Conservation (phyloP, 352 stramenopile genomes). For the Blastocystis sp. region DNA sequence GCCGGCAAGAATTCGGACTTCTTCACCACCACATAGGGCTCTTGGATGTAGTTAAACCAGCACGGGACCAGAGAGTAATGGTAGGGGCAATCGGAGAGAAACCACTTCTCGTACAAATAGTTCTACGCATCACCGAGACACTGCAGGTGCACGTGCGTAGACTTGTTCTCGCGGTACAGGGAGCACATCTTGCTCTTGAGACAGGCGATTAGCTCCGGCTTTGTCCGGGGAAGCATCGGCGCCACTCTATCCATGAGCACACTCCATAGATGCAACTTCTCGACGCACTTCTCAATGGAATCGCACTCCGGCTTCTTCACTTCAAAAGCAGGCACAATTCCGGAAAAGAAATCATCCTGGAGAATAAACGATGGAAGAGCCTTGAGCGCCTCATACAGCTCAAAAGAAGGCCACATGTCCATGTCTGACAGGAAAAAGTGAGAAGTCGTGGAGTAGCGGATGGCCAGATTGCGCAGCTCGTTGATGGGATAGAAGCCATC, state of each 20-base stretch:
- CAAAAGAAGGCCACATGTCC: constrained; percentile 34
- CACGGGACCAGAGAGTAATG: constrained; percentile 23
- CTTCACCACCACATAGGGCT: constrained; percentile 57
- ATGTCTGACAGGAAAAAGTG: constrained; percentile 48
- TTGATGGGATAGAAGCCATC: constrained; percentile 13
- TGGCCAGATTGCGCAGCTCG: constrained; percentile 8
- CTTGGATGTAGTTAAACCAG: constrained; percentile 49
- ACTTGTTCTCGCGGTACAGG: constrained; percentile 36
- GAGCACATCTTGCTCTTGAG: constrained; percentile 28
- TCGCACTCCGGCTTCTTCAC: not conserved
- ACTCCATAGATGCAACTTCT: not conserved
- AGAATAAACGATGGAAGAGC: constrained; percentile 17
- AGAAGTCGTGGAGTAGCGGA: not conserved
- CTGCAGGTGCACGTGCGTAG: not conserved
- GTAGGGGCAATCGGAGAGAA: constrained; percentile 32
- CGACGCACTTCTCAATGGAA: not conserved
- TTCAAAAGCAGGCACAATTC: constrained; percentile 21
- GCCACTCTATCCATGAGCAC: not conserved
- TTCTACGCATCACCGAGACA: not conserved
- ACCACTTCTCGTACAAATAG: constrained; percentile 46
- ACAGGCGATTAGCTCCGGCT: constrained; percentile 28
- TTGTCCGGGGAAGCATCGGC: not conserved
- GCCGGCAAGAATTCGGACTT: not conserved
- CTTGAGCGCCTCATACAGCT: constrained; percentile 6
- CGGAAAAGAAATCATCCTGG: constrained; percentile 11